A percentile compares a stretch with the other conserved stretches of the same genome.
phyloP scores from a whole-genome alignment of 495 filamentous ascomycete species.

The Trypethelium eluteriae region DNA sequence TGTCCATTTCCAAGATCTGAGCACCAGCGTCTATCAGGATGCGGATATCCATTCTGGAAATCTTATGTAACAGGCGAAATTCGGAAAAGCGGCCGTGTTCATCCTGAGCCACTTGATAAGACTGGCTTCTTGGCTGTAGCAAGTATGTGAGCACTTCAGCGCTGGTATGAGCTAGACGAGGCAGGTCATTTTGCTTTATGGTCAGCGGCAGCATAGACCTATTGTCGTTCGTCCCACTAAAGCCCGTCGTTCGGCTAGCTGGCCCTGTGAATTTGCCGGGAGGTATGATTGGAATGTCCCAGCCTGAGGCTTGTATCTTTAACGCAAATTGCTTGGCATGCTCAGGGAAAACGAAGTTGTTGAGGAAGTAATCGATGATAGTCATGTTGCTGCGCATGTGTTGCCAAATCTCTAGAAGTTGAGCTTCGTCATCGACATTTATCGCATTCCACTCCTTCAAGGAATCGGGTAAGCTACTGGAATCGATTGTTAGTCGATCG shows the following conservation, averaged over 20 bases:
- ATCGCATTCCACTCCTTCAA: conserved; percentile 48
- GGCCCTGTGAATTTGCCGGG: conserved; percentile 41
- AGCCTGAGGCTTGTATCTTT: conserved; percentile 62
- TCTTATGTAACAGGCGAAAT: conserved; percentile 42
- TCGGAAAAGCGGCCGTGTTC: conserved; percentile 41
- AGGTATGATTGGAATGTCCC: conserved; percentile 50
- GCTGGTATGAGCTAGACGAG: conserved; percentile 54
- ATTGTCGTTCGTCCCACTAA: conserved; percentile 69
- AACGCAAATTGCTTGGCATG: conserved; percentile 56
- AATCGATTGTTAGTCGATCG: conserved; percentile 39
- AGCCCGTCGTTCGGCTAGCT: conserved; percentile 51
- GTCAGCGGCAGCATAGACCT: conserved; percentile 48
- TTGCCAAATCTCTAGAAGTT: conserved; percentile 45
- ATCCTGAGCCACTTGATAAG: conserved; percentile 47
- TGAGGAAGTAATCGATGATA: conserved; percentile 56
- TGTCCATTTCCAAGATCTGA: conserved; percentile 59
- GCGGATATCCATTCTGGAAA: conserved; percentile 36
- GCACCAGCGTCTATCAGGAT: conserved; percentile 72
- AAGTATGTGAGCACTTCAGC: conserved; percentile 54
- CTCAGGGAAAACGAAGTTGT: conserved; percentile 55
- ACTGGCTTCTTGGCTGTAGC: conserved; percentile 47
- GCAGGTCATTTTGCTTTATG: conserved; percentile 50
- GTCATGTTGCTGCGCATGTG: conserved; percentile 45
- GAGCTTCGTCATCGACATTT: conserved; percentile 49
- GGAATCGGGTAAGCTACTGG: conserved; percentile 34